Percentiles rank a stretch among this genome's conserved stretches.
These are phyloP conservation scores for Puya raimondii DNA, from an alignment of 176 grass and related monocot genomes.

Conservation along the genomic window DNA sequence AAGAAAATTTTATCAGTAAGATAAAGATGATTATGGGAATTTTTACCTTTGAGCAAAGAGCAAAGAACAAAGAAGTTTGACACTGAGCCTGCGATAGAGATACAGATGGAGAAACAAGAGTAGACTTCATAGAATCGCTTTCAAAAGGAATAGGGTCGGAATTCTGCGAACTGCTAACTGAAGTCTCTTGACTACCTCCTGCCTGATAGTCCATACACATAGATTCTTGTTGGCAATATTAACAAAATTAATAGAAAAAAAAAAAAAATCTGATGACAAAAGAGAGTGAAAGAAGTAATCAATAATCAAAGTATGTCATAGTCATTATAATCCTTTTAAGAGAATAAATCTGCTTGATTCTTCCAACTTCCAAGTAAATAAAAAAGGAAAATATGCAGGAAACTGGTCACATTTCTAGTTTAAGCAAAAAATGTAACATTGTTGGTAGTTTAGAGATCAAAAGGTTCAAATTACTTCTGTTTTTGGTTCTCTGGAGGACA, in stretches of 20 bases:
- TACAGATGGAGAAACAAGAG: conserved; percentile 30
- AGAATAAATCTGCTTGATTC: too few species aligned
- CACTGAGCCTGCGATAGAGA: conserved; percentile 59
- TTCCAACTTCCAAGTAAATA: too few species aligned
- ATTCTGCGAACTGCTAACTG: conserved; percentile 46
- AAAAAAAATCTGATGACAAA: not conserved
- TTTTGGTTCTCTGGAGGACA: conserved; percentile 30
- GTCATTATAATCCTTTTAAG: too few species aligned
- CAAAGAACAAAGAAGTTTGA: conserved; percentile 79
- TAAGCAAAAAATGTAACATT: too few species aligned
- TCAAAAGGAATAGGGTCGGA: conserved; percentile 35
- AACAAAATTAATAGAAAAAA: not conserved
- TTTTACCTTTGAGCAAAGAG: conserved; percentile 84
- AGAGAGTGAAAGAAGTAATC: not conserved
- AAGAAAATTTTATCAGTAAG: too few species aligned
- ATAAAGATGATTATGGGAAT: too few species aligned
- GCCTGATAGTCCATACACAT: conserved; percentile 30
- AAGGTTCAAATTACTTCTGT: conserved; percentile 40
- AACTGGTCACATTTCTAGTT: too few species aligned
- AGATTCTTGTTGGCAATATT: conserved; percentile 2
- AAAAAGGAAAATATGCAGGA: not conserved
- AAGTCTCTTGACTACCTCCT: conserved; percentile 46
- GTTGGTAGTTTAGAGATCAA: not conserved
- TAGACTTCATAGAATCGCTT: conserved; percentile 31
- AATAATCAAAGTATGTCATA: too few species aligned